Evolutionary conservation across 441 rosid genomes (phyloP), one percentile per base, ranked within the genome.

Genomic region (Manihot esculenta): DNA sequence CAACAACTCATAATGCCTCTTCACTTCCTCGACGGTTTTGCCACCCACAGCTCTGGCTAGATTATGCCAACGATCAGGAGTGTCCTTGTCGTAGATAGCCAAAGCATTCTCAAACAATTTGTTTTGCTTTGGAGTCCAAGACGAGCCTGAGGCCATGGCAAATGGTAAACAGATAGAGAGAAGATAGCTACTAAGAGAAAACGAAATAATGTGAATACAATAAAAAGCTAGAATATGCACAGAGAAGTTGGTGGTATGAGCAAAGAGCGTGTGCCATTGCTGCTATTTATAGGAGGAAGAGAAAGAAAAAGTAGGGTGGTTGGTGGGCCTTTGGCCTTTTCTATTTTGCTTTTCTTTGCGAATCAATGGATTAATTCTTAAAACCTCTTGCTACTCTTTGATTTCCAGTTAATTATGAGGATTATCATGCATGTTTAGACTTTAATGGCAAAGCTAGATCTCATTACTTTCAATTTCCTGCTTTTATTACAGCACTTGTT

Each of bases 1-100:
- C 1, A 89, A 86, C 68, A 69, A 45, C 66, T 89, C 80, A 58
- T 87, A 89, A 67, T 87, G 94, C 38, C 56, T 67, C 72, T 84
- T 89, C 67, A 87, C 92, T 56, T 89, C 94, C 72, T 89, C 92
- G n/a, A 77, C 83, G 10, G 86, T 81, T 74, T 89, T 89, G 54
- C 84, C 93, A 20, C 91, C 89, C 9, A 88, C 91, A 1, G 91
- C 94, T 24, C 83, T 77, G 61, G 91, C 94, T 2, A 88, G 74
- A 0, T 86, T 82, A 59, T 82, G 67, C 89, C 90, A 86, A 49
- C 88, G 80, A 65, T 87, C 89, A 0, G 91, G 94, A 0, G 87
- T 81, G 62, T 86, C 87, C 78, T 83, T 76, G 85, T 80, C 87
- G 45, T 74, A 82, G 27, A 81, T 72, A 51, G 84, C 89, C 74